These are phyloP conservation scores for Gaeumannomyces sp. DNA, from an alignment of 2,329 filamentous ascomycete genomes.

Conservation along the genomic window DNA sequence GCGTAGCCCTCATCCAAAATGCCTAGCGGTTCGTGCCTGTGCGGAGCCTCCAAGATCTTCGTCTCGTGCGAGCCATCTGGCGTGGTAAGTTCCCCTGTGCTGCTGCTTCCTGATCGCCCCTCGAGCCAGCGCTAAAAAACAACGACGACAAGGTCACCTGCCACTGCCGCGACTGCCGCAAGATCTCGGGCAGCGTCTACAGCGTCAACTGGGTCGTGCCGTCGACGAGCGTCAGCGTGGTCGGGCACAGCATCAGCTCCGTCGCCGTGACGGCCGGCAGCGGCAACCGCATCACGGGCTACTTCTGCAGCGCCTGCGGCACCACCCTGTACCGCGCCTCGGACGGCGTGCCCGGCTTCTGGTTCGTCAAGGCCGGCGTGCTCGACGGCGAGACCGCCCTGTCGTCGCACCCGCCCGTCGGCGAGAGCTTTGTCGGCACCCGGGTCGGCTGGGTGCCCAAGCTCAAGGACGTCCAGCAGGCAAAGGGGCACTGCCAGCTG, in stretches of 20 bases:
- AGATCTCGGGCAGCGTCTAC: constrained; percentile 4
- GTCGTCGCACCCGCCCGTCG: background rate
- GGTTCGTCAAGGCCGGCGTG: constrained; percentile 7
- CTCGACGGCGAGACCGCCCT: background rate
- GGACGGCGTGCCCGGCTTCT: constrained; percentile 1
- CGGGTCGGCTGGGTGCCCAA: background rate
- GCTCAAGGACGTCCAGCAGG: background rate
- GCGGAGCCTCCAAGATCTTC: background rate
- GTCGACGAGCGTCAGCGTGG: background rate
- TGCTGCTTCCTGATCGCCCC: too few species aligned
- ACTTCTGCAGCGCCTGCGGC: constrained; percentile 1
- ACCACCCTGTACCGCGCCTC: constrained; percentile 6
- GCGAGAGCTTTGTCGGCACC: background rate
- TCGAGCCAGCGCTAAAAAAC: too few species aligned
- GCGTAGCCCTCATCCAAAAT: background rate
- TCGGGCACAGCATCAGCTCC: background rate
- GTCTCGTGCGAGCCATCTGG: background rate
- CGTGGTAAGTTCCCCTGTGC: background rate
- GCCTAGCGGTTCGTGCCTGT: background rate
- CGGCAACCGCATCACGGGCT: constrained; percentile 6
- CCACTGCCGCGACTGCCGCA: constrained; percentile 9
- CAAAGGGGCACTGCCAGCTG: background rate
- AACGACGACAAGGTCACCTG: background rate
- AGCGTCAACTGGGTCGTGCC: constrained; percentile 8
- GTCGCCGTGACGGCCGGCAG: constrained; percentile 1